Conservation (phyloP, 441 rosid genomes). For the Melastoma candidum region DNA sequence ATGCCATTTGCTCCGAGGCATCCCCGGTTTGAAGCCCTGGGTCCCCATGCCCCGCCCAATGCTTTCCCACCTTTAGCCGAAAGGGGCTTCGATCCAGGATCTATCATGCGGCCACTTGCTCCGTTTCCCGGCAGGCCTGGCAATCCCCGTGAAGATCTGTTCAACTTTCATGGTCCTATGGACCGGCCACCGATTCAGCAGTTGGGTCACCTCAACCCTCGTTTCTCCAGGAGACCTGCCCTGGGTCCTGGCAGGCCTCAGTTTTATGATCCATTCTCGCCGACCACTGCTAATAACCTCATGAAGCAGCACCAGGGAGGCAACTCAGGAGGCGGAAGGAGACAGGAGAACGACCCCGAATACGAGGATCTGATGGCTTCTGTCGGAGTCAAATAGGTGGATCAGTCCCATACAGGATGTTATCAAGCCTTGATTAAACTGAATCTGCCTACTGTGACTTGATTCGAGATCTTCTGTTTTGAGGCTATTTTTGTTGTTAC, state of each 20-base stretch:
- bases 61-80: conserved; percentile 31
- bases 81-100: conserved; percentile 30
- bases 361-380: conserved; percentile 52
- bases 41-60: conserved; percentile 18
- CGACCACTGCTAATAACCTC: conserved; percentile 34
- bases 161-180: conserved; percentile 23
- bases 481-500: too few relatives aligned
- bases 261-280: conserved; percentile 86
- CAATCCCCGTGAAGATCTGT: conserved; percentile 28
- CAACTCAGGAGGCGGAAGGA: conserved; percentile 18
- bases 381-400: conserved; percentile 29
- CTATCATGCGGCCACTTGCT: conserved; percentile 32
- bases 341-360: conserved; percentile 41
- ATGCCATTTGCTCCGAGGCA: conserved; percentile 25
- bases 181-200: conserved; percentile 30
- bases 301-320: conserved; percentile 31
- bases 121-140: conserved; percentile 46
- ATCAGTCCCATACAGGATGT: too few relatives aligned
- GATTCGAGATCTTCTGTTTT: too few relatives aligned
- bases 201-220: conserved; percentile 9
- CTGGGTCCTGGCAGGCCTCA: conserved; percentile 35
- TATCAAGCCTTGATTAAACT: too few relatives aligned
- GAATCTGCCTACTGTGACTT: too few relatives aligned
- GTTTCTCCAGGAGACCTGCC: conserved; percentile 16
- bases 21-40: conserved; percentile 31